Evolutionary conservation across 495 filamentous ascomycete genomes (phyloP).

Genomic region (Penicillium salamii): DNA sequence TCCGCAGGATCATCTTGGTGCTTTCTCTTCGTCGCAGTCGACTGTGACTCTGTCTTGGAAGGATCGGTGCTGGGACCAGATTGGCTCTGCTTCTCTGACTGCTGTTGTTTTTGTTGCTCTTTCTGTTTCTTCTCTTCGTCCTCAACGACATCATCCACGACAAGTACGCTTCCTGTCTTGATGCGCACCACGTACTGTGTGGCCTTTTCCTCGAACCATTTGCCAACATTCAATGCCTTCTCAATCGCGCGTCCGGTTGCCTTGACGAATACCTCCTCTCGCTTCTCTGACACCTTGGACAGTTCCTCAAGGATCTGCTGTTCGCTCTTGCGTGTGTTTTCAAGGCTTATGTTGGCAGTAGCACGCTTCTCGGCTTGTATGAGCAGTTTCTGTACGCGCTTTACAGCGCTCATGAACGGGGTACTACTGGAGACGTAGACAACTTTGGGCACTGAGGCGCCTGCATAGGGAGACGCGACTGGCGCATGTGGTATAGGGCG

Average conservation of each 20-base stretch:
- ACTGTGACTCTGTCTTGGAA: conserved; percentile 15
- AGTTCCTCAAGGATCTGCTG: conserved; percentile 34
- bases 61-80: background rate
- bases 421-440: conserved; percentile 77
- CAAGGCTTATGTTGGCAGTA: conserved; percentile 38
- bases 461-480: conserved; percentile 56
- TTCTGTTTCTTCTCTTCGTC: conserved; percentile 29
- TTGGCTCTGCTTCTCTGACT: conserved; percentile 17
- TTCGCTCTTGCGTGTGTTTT: conserved; percentile 40
- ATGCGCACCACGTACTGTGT: conserved; percentile 54
- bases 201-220: conserved; percentile 59
- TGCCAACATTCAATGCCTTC: conserved; percentile 61
- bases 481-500: conserved; percentile 70
- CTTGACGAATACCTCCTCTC: conserved; percentile 68
- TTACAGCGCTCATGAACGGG: conserved; percentile 78
- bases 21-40: conserved; percentile 40
- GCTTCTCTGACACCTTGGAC: conserved; percentile 36
- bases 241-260: conserved; percentile 79
- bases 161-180: conserved; percentile 61
- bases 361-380: conserved; percentile 59
- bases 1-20: conserved; percentile 16
- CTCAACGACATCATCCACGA: conserved; percentile 68
- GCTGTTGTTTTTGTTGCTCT: conserved; percentile 20
- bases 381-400: conserved; percentile 74
- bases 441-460: conserved; percentile 51